Percentiles rank a stretch among this genome's conserved stretches.
These are phyloP conservation scores for Tricharina praecox DNA, from an alignment of 495 filamentous ascomycete genomes.

Conservation along the genomic window DNA sequence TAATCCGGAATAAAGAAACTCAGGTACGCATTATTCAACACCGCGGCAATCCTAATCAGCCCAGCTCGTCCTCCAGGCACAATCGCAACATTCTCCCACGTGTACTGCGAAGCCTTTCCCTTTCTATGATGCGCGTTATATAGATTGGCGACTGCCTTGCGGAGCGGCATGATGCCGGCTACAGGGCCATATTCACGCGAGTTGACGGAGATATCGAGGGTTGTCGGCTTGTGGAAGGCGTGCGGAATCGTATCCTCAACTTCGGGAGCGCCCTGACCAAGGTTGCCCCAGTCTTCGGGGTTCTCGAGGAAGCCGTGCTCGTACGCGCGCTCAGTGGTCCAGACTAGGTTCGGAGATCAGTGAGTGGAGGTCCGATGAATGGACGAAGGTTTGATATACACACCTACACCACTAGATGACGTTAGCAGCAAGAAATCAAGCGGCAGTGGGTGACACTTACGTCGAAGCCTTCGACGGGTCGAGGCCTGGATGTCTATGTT, in stretches of 20 bases:
- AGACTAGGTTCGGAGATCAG: slow-evolving; percentile 59
- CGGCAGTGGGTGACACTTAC: too few relatives aligned
- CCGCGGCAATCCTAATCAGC: slow-evolving; percentile 83
- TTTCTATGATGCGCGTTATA: slow-evolving; percentile 88
- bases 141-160: slow-evolving; percentile 75
- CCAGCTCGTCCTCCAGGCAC: slow-evolving; percentile 87
- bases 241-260: slow-evolving; percentile 84
- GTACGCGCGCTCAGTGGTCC: slow-evolving; percentile 66
- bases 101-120: slow-evolving; percentile 78
- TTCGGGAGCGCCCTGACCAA: slow-evolving; percentile 89
- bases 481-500: slow-evolving; percentile 19
- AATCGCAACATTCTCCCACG: slow-evolving; percentile 98
- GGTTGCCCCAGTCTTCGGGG: slow-evolving; percentile 72
- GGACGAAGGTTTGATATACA: neutral
- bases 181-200: slow-evolving; percentile 86
- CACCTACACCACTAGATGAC: slow-evolving; percentile 8
- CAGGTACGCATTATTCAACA: slow-evolving; percentile 79
- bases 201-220: slow-evolving; percentile 56
- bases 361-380: slow-evolving; percentile 6
- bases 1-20: slow-evolving; percentile 71
- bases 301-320: slow-evolving; percentile 71
- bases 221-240: slow-evolving; percentile 72
- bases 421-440: too few relatives aligned
- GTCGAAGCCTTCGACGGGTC: slow-evolving; percentile 19
- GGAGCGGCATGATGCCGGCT: slow-evolving; percentile 77